These are phyloP conservation scores for Myxozyma vanderwaltii DNA, from an alignment of 805 yeast species.

Conservation along the genomic window DNA sequence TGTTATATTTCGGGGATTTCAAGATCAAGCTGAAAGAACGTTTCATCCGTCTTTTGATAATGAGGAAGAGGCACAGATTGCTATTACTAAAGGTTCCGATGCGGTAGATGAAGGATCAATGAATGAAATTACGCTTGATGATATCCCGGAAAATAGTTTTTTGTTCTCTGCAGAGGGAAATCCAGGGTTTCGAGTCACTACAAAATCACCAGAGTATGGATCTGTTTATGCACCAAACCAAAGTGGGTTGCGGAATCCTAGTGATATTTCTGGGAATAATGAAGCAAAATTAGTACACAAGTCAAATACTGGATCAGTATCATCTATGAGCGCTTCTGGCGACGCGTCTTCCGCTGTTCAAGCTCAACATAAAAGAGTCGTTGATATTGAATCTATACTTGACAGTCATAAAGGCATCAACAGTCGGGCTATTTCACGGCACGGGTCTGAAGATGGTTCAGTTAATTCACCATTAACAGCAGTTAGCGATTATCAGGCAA, in stretches of 20 bases:
- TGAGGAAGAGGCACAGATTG: slow-evolving; percentile 3
- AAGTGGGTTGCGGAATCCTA: background rate
- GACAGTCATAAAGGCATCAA: slow-evolving; percentile 27
- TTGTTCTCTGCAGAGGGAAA: slow-evolving; percentile 10
- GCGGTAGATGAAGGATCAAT: background rate
- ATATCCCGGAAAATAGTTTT: slow-evolving; percentile 18
- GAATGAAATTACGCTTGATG: slow-evolving; percentile 10
- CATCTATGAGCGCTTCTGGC: slow-evolving; percentile 13
- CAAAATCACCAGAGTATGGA: slow-evolving; percentile 1
- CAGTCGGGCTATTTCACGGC: slow-evolving; percentile 17
- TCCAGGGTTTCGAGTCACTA: background rate
- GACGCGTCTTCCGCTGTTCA: slow-evolving; percentile 1
- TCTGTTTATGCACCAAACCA: background rate
- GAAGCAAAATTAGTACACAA: background rate
- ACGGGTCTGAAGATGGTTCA: slow-evolving; percentile 17
- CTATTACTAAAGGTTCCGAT: background rate
- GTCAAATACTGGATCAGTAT: slow-evolving; percentile 12
- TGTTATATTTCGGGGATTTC: slow-evolving; percentile 29
- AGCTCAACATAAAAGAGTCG: background rate
- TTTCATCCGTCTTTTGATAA: slow-evolving; percentile 2
- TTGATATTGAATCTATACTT: slow-evolving; percentile 25
- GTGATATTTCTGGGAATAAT: background rate
- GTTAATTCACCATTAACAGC: background rate
- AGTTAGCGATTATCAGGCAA: background rate
- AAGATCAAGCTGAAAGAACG: slow-evolving; percentile 22